Conservation (phyloP, 1,139 yeast genomes). For the Candida sanyaensis region DNA sequence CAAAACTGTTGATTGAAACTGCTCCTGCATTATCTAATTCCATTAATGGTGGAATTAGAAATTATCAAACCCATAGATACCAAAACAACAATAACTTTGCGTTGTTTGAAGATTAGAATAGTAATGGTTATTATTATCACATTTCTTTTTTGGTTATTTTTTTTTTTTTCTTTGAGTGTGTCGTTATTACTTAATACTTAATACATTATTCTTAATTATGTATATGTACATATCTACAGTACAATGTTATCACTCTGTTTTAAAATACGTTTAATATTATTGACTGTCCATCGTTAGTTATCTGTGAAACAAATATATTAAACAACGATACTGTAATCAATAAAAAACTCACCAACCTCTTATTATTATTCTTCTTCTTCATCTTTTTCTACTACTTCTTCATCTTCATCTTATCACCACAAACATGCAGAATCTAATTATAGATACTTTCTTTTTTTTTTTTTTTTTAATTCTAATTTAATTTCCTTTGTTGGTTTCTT, state of each 20-base stretch:
- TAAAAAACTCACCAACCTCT: neutral
- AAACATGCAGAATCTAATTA: too few relatives aligned
- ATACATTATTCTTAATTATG: neutral
- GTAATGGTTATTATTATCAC: too few relatives aligned
- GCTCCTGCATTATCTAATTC: neutral
- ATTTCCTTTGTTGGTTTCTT: neutral
- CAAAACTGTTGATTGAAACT: slow-evolving; percentile 2
- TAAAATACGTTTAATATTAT: slow-evolving; percentile 1
- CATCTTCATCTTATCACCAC: too few relatives aligned
- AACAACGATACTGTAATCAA: slow-evolving; percentile 1
- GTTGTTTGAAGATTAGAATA: slow-evolving; percentile 3
- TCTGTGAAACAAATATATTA: neutral
- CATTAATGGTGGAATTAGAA: slow-evolving; percentile 1
- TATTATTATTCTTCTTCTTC: neutral
- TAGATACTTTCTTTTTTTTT: too few relatives aligned
- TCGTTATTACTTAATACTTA: neutral
- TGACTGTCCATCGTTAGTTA: neutral
- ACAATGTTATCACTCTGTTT: neutral
- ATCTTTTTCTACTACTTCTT: too few relatives aligned
- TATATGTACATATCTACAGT: neutral
- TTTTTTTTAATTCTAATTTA: neutral
- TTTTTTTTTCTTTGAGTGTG: neutral
- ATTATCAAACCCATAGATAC: neutral
- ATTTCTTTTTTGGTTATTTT: neutral
- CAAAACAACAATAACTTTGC: neutral